Evolutionary conservation across 176 grass and related monocot genomes (phyloP), one percentile per base, ranked within the genome.

Genomic region (Musa troglodytarum): DNA sequence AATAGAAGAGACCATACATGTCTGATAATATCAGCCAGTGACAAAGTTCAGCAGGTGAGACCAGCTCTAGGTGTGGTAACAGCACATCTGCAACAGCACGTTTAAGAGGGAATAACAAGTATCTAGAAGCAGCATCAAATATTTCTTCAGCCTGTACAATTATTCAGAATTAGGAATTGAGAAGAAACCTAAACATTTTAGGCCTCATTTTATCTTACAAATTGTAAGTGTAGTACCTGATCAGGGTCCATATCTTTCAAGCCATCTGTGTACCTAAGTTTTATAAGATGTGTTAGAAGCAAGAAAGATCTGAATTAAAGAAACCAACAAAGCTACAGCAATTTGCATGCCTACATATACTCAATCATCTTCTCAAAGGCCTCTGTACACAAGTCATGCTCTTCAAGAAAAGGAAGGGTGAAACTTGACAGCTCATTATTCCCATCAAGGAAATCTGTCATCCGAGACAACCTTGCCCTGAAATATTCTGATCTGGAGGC

Each of bases 71-170:
- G 71, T 91, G 81, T 59, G 88, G 86, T 78, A 91, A 63, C 55
- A 98, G 64, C 43, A 89, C 79, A 74, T 98, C 88, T 51, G 90
- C 94, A 54, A 93, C 88, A 69, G 76, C 90, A 49, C 90, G 82
- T 58, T 91, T 98, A 69, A 93, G 86, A 72, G 94, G 90, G 76
- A 98, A 93, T 78, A 98, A 17, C 65, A 98, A 71, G 65, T 93
- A 97, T 66, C 90, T 92, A n/a, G 94, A 97, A 78, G 94, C 86
- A 53, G 87, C 84, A 84, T 98, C 90, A 98, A 98, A 93, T 75
- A 98, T 80, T 81, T 98, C 90, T 81, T 98, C 94, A 67, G 94
- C 90, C 94, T 93, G 82, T 50, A 23, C 61, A 52, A 70, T 17
- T 56, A 56, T 11, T 28, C 9, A 17, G 24, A 56, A 28, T 74